phyloP scores from a whole-genome alignment of 352 stramenopile genomes.

The Pelagophyceae sp. region DNA sequence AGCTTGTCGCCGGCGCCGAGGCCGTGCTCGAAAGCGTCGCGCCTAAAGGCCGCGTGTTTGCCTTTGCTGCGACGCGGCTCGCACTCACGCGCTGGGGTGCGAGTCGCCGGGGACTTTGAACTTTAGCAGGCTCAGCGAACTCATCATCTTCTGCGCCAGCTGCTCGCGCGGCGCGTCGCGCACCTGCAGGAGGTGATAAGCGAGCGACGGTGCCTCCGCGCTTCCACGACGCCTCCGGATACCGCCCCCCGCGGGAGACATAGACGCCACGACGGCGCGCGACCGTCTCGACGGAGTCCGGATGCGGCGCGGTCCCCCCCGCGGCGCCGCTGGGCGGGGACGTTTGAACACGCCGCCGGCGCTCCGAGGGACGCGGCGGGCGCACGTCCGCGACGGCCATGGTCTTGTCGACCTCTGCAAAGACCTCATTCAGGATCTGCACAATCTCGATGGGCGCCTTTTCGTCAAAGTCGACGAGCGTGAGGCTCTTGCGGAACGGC shows the following conservation, averaged over 20 bases:
- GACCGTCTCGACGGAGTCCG: background rate
- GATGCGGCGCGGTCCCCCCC: background rate
- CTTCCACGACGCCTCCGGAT: too few relatives aligned
- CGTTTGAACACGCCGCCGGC: too few relatives aligned
- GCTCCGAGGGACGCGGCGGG: background rate
- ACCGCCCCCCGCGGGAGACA: too few relatives aligned
- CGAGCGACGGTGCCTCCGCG: too few relatives aligned
- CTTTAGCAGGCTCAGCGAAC: constrained; percentile 85
- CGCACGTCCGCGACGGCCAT: background rate
- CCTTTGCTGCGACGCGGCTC: constrained; percentile 39
- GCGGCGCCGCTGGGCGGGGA: too few relatives aligned
- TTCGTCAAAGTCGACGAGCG: constrained; percentile 82
- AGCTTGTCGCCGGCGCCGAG: constrained; percentile 65
- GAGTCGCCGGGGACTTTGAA: constrained; percentile 45
- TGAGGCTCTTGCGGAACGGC: constrained; percentile 73
- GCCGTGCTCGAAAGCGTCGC: constrained; percentile 14
- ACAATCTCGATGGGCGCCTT: constrained; percentile 77
- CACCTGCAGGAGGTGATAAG: too few relatives aligned
- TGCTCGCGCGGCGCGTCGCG: constrained; percentile 17
- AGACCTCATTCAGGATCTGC: constrained; percentile 81
- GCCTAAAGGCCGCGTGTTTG: too few relatives aligned
- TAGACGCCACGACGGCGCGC: too few relatives aligned
- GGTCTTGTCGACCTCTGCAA: constrained; percentile 55
- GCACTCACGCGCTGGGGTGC: background rate
- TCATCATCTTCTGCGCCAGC: constrained; percentile 48